phyloP scores from a whole-genome alignment of 495 filamentous ascomycete genomes.

The Aspergillus cavernicola region DNA sequence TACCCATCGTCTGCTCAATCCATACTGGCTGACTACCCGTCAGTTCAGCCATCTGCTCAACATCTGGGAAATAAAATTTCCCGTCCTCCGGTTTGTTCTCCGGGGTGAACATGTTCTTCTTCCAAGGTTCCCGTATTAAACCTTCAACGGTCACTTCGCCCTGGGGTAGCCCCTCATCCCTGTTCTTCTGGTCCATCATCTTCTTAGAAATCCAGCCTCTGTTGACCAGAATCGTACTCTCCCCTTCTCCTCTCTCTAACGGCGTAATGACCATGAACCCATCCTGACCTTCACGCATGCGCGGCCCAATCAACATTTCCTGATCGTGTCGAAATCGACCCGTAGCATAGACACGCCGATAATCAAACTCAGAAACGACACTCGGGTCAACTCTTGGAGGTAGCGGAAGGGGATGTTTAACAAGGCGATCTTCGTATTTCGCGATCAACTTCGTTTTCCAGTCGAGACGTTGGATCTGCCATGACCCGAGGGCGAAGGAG shows the following conservation, averaged over 20 bases:
- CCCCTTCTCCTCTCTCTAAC: slow-evolving; percentile 63
- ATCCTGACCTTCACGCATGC: slow-evolving; percentile 82
- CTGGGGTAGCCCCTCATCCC: slow-evolving; percentile 55
- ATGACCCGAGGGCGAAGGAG: slow-evolving; percentile 83
- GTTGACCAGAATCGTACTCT: slow-evolving; percentile 74
- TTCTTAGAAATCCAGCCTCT: slow-evolving; percentile 85
- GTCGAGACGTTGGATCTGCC: slow-evolving; percentile 90
- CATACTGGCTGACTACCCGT: slow-evolving; percentile 84
- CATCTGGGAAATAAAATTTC: slow-evolving; percentile 94
- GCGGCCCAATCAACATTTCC: slow-evolving; percentile 93
- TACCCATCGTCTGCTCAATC: slow-evolving; percentile 96
- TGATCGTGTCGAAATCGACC: slow-evolving; percentile 78
- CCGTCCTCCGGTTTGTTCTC: slow-evolving; percentile 75
- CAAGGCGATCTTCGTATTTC: slow-evolving; percentile 82
- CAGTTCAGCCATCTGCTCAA: slow-evolving; percentile 84
- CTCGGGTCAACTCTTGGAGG: slow-evolving; percentile 75
- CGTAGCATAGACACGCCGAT: slow-evolving; percentile 74
- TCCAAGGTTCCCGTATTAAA: slow-evolving; percentile 82
- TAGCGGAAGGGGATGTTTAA: slow-evolving; percentile 80
- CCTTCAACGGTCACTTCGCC: slow-evolving; percentile 77
- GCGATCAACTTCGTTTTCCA: slow-evolving; percentile 94
- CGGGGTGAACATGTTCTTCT: slow-evolving; percentile 97
- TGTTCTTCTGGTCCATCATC: slow-evolving; percentile 55
- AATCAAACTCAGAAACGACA: slow-evolving; percentile 86
- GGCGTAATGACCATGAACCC: slow-evolving; percentile 91